These are phyloP conservation scores for Lactarius sanguifluus DNA, from an alignment of 768 basidiomycete species.

Conservation along the genomic window DNA sequence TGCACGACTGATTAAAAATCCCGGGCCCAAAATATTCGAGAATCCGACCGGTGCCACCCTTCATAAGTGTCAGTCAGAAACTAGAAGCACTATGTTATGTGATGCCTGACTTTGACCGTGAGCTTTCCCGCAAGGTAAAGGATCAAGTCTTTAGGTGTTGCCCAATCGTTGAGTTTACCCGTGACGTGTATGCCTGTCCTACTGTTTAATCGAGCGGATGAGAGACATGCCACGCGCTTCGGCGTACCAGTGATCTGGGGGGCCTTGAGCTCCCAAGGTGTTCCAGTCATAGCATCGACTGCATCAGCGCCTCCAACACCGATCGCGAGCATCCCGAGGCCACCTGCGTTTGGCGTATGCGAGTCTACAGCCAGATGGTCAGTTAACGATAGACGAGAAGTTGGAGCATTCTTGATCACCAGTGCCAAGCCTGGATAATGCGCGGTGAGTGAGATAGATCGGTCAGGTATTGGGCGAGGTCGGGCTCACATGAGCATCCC, in stretches of 20 bases:
- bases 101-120: slow-evolving; percentile 76
- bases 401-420: slow-evolving; percentile 42
- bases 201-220: slow-evolving; percentile 9
- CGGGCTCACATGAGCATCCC: slow-evolving; percentile 80
- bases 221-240: background rate
- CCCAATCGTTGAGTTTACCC: slow-evolving; percentile 86
- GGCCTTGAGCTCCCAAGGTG: slow-evolving; percentile 97
- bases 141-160: slow-evolving; percentile 95
- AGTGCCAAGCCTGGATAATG: slow-evolving; percentile 66
- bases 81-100: slow-evolving; percentile 4
- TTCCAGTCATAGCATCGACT: slow-evolving; percentile 96
- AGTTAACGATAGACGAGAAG: background rate
- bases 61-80: slow-evolving; percentile 1
- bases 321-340: slow-evolving; percentile 93
- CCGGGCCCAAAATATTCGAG: slow-evolving; percentile 97
- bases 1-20: slow-evolving; percentile 86
- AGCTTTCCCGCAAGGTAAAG: slow-evolving; percentile 91
- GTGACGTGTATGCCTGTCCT: slow-evolving; percentile 78
- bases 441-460: slow-evolving; percentile 21
- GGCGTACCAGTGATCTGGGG: slow-evolving; percentile 74
- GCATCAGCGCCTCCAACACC: slow-evolving; percentile 99
- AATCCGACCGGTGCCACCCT: slow-evolving; percentile 96
- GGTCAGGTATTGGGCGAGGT: slow-evolving; percentile 13
- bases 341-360: slow-evolving; percentile 98
- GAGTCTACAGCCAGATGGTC: slow-evolving; percentile 55